Evolutionary conservation across 73 alveolate genomes (phyloP).

Genomic region (Uronychia binucleata): DNA sequence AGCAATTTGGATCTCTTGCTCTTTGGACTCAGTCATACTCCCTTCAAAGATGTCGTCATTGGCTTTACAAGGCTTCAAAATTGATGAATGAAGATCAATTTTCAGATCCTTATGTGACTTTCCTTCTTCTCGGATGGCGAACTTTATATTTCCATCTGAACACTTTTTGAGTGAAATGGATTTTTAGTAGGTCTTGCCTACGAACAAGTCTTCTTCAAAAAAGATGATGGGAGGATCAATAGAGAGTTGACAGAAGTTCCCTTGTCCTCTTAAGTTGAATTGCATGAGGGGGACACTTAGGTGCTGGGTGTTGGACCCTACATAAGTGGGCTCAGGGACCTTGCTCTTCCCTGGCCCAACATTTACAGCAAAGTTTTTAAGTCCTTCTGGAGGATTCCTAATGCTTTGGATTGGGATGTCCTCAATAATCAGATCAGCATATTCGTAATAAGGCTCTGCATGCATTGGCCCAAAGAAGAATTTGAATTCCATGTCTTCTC

Average conservation of each 20-base stretch:
- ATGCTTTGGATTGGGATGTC: constrained; percentile 83
- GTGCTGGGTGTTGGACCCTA: constrained; percentile 70
- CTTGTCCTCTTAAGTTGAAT: constrained; percentile 73
- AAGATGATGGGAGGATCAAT: constrained; percentile 66
- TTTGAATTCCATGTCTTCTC: constrained; percentile 76
- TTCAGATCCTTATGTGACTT: constrained; percentile 8
- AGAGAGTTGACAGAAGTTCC: constrained; percentile 56
- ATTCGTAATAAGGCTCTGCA: constrained; percentile 76
- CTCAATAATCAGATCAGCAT: constrained; percentile 73
- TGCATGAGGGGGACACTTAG: constrained; percentile 63
- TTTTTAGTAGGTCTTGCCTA: constrained; percentile 35
- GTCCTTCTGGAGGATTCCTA: constrained; percentile 78
- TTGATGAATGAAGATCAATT: constrained; percentile 25
- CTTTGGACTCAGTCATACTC: not conserved
- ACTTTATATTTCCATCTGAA: constrained; percentile 21
- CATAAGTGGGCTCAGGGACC: constrained; percentile 59
- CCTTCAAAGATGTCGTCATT: not conserved
- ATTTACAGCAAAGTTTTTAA: constrained; percentile 57
- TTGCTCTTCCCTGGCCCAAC: not conserved
- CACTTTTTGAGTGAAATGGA: constrained; percentile 46
- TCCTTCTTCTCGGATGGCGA: constrained; percentile 39
- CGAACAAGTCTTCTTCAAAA: constrained; percentile 53
- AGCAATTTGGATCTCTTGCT: not conserved
- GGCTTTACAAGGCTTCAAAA: not conserved
- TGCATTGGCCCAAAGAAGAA: constrained; percentile 75